Conservation (phyloP, 2,329 filamentous ascomycete species). For the Botrytis sinoallii region DNA sequence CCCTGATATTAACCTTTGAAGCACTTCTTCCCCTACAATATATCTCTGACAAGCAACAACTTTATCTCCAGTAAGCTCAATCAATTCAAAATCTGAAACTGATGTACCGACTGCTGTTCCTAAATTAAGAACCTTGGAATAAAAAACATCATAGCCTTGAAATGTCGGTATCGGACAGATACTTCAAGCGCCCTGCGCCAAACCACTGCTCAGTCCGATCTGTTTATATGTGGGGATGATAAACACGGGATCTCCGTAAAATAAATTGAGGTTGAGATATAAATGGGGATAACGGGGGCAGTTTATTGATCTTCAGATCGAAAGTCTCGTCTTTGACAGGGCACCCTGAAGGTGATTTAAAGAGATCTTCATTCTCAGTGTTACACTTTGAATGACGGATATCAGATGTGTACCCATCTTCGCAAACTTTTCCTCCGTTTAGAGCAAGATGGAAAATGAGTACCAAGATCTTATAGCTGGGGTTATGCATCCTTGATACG, state of each 20-base stretch:
- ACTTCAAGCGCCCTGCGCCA: background rate
- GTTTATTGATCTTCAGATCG: slow-evolving; percentile 15
- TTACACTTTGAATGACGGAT: background rate
- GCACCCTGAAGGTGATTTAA: slow-evolving; percentile 1
- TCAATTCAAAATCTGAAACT: background rate
- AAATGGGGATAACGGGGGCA: background rate
- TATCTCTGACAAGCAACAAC: background rate
- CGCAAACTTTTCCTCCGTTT: background rate
- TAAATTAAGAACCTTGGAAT: background rate
- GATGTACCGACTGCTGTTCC: background rate
- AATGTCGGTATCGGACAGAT: background rate
- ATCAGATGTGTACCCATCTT: background rate
- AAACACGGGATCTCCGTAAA: slow-evolving; percentile 13
- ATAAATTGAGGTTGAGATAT: slow-evolving; percentile 14
- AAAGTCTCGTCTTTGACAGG: slow-evolving; percentile 9
- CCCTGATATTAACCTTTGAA: background rate
- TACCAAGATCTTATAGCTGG: slow-evolving; percentile 9
- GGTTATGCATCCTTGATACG: background rate
- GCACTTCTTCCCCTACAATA: slow-evolving; percentile 1
- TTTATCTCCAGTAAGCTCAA: background rate
- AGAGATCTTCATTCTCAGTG: background rate
- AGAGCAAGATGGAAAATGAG: background rate
- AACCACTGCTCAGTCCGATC: slow-evolving; percentile 4
- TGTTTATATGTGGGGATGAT: slow-evolving; percentile 5
- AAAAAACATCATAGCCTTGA: background rate